A percentile compares a stretch with the other conserved stretches of the same genome.
Evolutionary conservation across 164 flowering plant species (phyloP).

Genomic region (Vitis rupestris): DNA sequence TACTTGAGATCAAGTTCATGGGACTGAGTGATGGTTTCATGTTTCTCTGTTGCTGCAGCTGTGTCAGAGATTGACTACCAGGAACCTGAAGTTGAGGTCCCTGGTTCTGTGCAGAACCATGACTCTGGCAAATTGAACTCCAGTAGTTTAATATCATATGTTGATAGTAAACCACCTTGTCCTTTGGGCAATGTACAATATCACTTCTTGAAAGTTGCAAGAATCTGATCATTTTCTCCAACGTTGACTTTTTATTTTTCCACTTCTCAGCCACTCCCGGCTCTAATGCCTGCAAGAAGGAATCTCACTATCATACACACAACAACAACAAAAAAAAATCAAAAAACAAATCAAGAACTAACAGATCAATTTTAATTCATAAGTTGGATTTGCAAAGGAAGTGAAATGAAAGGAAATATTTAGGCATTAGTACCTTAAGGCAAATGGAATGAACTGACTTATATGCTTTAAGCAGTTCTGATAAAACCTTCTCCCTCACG

Average conservation of each 20-base stretch:
- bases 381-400: not conserved
- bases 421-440: not conserved
- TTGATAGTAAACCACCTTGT: not conserved
- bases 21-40: not conserved
- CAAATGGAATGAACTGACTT: not conserved
- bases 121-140: not conserved
- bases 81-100: not conserved
- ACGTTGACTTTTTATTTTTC: not conserved
- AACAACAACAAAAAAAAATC: not conserved
- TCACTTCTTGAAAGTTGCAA: not conserved
- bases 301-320: not conserved
- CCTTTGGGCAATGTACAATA: not conserved
- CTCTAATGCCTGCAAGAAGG: not conserved
- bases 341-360: not conserved
- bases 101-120: not conserved
- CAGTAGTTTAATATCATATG: not conserved
- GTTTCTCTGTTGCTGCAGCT: not conserved
- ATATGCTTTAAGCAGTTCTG: not conserved
- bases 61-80: constrained; percentile 1
- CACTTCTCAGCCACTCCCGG: not conserved
- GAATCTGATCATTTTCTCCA: not conserved
- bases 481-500: not conserved
- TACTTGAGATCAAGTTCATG: not conserved
- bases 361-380: too few species aligned
- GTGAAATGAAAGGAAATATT: not conserved